Evolutionary conservation across 176 grass and related monocot genomes (phyloP), one percentile per base, ranked within the genome.

Genomic region (Alloteropsis semialata): DNA sequence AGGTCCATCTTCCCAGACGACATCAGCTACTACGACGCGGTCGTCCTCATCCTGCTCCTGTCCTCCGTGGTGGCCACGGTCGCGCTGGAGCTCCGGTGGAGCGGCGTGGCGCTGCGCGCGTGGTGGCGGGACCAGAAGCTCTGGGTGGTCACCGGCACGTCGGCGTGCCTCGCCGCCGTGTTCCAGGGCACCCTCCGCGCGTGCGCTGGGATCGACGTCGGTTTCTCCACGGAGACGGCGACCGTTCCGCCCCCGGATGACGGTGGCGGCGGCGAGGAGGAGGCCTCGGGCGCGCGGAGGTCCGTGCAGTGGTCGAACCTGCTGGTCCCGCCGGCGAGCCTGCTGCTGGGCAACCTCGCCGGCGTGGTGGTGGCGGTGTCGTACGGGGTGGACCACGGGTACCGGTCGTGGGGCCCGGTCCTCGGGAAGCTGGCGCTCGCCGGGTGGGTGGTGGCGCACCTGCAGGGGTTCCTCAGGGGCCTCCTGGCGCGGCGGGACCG

Each of bases 391-490:
- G 92, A 94, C 91, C 86, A 88, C 65, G 91, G 91, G 53, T 92
- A 97, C 82, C 82, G 32, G 42, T 88, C 87, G 2, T 94, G 91
- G 94, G 89, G 91, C 16, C 84, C 89, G 0, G 57, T 97, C 1
- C 81, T 58, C 27, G 76, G 51, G 78, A 91, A 91, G 65, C 82
- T 97, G 19, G 86, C 84, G 37, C 83, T 97, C 48, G 77, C 91
- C 8, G 86, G 78, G 43, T 97, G 87, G 89, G 94, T 97, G 66
- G 92, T 97, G 81, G 78, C 90, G 12, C 94, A 97, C 84, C 84
- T 97, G 56, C 92, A 97, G 68, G 91, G 87, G 6, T 94, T 92
- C 78, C 70, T 94, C 64, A 85, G 90, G 66, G 89, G 94, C 6
- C 74, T 97, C 63, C 43, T 97, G 24, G 75, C 78, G 33, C 84